phyloP scores from a whole-genome alignment of 1,284 basidiomycete species.

The Exsudoporus floridanus region DNA sequence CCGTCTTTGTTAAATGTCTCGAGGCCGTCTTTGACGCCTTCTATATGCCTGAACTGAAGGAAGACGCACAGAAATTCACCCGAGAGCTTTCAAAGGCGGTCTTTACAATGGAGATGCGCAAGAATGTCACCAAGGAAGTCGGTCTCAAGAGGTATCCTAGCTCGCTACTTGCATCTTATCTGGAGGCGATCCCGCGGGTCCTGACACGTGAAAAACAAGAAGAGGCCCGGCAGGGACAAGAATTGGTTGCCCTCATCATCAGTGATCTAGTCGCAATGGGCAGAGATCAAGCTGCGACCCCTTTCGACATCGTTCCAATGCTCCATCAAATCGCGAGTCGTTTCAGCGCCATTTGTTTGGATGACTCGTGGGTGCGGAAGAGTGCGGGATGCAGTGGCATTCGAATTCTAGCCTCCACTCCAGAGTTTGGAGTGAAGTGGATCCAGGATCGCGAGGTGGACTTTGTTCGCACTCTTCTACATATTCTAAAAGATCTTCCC shows the following conservation, averaged over 20 bases:
- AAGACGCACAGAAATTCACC: conserved; percentile 68
- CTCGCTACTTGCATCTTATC: conserved; percentile 65
- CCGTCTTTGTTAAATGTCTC: conserved; percentile 68
- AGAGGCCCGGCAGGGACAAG: conserved; percentile 60
- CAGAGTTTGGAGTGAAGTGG: conserved; percentile 78
- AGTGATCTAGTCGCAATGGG: conserved; percentile 65
- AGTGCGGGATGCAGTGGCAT: conserved; percentile 86
- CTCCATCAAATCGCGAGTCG: conserved; percentile 79
- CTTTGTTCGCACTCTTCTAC: conserved; percentile 87
- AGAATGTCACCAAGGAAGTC: conserved; percentile 52
- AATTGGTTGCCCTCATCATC: conserved; percentile 62
- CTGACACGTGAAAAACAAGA: conserved; percentile 63
- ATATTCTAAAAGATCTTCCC: conserved; percentile 95
- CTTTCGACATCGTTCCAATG: conserved; percentile 59
- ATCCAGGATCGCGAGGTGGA: conserved; percentile 88
- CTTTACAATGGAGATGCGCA: conserved; percentile 65
- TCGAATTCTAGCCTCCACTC: conserved; percentile 70
- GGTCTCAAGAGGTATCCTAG: conserved; percentile 59
- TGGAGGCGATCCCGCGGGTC: conserved; percentile 74
- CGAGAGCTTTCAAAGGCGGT: conserved; percentile 67
- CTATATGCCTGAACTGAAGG: conserved; percentile 67
- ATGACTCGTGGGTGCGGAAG: conserved; percentile 86
- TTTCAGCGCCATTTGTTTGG: conserved; percentile 82
- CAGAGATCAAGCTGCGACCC: conserved; percentile 43
- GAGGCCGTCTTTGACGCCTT: conserved; percentile 82